These are phyloP conservation scores for Polyplosphaeria fusca DNA, from an alignment of 495 filamentous ascomycete genomes.

Conservation along the genomic window DNA sequence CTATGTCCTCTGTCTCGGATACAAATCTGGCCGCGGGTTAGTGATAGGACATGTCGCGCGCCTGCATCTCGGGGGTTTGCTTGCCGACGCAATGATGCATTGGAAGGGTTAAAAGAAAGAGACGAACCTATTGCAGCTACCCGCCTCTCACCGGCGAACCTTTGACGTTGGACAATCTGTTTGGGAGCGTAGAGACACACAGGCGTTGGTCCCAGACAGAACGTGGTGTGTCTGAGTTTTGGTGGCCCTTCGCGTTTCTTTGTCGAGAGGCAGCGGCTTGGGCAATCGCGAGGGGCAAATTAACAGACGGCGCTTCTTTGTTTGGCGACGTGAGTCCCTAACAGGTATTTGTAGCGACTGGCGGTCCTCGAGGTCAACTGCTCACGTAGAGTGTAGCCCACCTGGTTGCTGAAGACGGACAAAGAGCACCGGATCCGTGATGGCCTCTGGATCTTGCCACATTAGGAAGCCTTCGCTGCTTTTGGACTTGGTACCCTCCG, in stretches of 20 bases:
- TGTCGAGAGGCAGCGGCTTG: constrained; percentile 18
- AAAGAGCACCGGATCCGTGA: constrained; percentile 35
- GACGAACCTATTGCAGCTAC: constrained; percentile 36
- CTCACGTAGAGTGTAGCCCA: constrained; percentile 28
- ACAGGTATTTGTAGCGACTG: constrained; percentile 37
- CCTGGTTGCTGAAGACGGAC: constrained; percentile 36
- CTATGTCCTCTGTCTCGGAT: constrained; percentile 2
- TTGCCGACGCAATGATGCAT: constrained; percentile 28
- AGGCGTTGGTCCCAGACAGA: constrained; percentile 18
- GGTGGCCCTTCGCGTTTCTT: constrained; percentile 32
- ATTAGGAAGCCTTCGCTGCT: constrained; percentile 27
- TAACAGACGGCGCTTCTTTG: constrained; percentile 31
- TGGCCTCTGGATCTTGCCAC: constrained; percentile 29
- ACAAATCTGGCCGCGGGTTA: constrained; percentile 27
- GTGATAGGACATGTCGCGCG: no score
- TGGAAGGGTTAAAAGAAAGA: no score
- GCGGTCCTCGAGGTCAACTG: constrained; percentile 30
- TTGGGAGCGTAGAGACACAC: constrained; percentile 14
- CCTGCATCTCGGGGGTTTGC: constrained; percentile 25
- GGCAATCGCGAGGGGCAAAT: constrained; percentile 29
- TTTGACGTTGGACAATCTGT: constrained; percentile 22
- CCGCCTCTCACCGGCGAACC: constrained; percentile 20
- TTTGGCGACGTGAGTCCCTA: constrained; percentile 23
- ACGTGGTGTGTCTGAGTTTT: constrained; percentile 33
- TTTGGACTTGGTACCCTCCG: constrained; percentile 19